Evolutionary conservation across 768 basidiomycete genomes (phyloP).

Genomic region (Infundibulicybe gibba): DNA sequence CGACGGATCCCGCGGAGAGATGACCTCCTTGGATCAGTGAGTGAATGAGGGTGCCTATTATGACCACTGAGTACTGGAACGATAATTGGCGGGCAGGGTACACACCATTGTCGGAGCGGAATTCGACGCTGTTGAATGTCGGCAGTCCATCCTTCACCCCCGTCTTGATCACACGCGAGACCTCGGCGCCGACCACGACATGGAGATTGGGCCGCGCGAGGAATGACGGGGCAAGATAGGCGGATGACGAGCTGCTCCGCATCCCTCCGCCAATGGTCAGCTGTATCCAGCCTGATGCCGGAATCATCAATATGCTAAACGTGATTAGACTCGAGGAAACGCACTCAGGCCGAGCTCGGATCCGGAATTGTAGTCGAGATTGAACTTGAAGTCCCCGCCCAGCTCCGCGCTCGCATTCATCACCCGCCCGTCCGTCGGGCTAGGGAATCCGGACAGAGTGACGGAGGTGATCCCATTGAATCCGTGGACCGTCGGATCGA

Average conservation of each 20-base stretch:
- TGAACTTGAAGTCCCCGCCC: slow-evolving; percentile 18
- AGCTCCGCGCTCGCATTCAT: slow-evolving; percentile 21
- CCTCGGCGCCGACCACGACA: slow-evolving; percentile 15
- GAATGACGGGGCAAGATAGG: slow-evolving; percentile 16
- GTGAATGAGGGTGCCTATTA: slow-evolving; percentile 5
- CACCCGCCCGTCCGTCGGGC: slow-evolving; percentile 20
- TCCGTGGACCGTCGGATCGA: slow-evolving; percentile 24
- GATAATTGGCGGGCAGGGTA: neutral
- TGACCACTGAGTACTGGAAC: neutral
- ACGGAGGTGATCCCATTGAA: slow-evolving; percentile 23
- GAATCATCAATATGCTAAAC: no score
- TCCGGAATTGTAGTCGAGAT: slow-evolving; percentile 21
- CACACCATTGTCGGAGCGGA: slow-evolving; percentile 1
- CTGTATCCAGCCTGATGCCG: slow-evolving; percentile 18
- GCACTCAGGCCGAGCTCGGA: slow-evolving; percentile 18
- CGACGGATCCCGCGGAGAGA: slow-evolving; percentile 32
- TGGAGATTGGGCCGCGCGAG: slow-evolving; percentile 17
- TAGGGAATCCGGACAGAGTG: slow-evolving; percentile 21
- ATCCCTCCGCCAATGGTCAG: slow-evolving; percentile 18
- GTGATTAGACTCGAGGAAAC: neutral
- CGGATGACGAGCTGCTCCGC: slow-evolving; percentile 21
- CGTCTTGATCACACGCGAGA: slow-evolving; percentile 16
- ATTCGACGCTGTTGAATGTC: slow-evolving; percentile 20
- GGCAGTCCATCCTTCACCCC: slow-evolving; percentile 7
- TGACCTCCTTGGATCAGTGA: slow-evolving; percentile 26